Base-by-base conservation (phyloP, 1,139 yeast genomes). In the Waltiozyma sp. region DNA sequence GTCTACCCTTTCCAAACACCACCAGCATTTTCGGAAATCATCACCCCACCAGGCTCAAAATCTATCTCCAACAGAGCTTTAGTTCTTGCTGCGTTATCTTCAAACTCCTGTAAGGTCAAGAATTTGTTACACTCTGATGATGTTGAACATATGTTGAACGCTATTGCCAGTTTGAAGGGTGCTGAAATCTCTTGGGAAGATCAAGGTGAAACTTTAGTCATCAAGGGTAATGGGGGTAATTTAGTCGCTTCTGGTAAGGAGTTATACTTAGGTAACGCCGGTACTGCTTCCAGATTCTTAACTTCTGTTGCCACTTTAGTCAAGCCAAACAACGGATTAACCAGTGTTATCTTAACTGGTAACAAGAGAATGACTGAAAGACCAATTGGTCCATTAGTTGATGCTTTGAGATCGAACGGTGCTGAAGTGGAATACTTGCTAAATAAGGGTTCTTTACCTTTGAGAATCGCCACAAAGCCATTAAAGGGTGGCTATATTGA, bases 301-400 rank as follows among this genome's bases (percentile, higher is more conserved):
- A 86, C 97, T 3, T 77, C 96, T 2, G 89, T 91, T 34, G 96
- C 95, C 14, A 75, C 96, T 19, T 69, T 91, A 45, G 95, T 86
- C 7, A 66, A 71, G 43, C 60, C 77, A 3, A 61, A 66, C n/a
- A 58, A 60, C 10, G 58, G 64, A 4, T 57, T 65, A 19, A 64
- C 68, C 38, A 61, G 68, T 46, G 79, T 88, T 37, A 65, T 78
- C 13, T 71, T 93, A 51, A 91, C 97, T 4, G 99, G 99, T 55
- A 91, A 91, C 60, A 81, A 87, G 38, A 77, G 99, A 64, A 91
- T 91, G 98, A 95, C 91, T 64, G 94, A 89, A 62, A 76, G 99
- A 57, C 99, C 99, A 28, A 87, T 87, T 55, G 97, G 96, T 26
- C 96, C 98, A 6, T 72, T 91, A 45, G 97, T 91, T 14, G 95